Evolutionary conservation across 148 eudicot genomes (phyloP).

Genomic region (Rhododendron griersonianum): DNA sequence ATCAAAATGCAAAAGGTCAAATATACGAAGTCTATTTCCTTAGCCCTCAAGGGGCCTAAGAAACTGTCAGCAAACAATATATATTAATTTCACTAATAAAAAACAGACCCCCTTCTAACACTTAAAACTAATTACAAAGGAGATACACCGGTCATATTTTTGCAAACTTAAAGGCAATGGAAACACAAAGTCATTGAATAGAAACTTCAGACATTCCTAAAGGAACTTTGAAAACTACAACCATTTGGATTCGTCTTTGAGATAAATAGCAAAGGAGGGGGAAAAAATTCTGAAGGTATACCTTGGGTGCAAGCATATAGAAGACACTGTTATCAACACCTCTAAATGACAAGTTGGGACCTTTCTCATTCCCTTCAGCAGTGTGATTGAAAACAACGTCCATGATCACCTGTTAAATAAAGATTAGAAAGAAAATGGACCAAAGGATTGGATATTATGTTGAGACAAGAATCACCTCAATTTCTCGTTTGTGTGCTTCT

Average conservation of each 20-base stretch:
- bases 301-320: slow-evolving; percentile 98
- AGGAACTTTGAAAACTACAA: background rate
- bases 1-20: background rate
- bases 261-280: background rate
- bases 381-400: slow-evolving; percentile 99
- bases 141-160: background rate
- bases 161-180: background rate
- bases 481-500: slow-evolving; percentile 95
- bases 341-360: slow-evolving; percentile 82
- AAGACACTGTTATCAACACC: slow-evolving; percentile 94
- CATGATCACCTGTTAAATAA: slow-evolving; percentile 72
- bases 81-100: background rate
- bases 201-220: background rate
- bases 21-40: background rate
- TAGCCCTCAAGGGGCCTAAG: background rate
- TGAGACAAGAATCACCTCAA: slow-evolving; percentile 62
- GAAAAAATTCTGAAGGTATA: slow-evolving; percentile 13
- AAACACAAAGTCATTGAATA: background rate
- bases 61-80: background rate
- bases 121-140: background rate
- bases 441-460: slow-evolving; percentile 3
- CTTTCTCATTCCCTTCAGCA: slow-evolving; percentile 98
- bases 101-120: background rate
- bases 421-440: slow-evolving; percentile 14
- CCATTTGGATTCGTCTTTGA: background rate